A percentile compares a stretch with the other conserved stretches of the same genome.
phyloP scores from a whole-genome alignment of 129 eudicot genomes.

The Flaveria bidentis region DNA sequence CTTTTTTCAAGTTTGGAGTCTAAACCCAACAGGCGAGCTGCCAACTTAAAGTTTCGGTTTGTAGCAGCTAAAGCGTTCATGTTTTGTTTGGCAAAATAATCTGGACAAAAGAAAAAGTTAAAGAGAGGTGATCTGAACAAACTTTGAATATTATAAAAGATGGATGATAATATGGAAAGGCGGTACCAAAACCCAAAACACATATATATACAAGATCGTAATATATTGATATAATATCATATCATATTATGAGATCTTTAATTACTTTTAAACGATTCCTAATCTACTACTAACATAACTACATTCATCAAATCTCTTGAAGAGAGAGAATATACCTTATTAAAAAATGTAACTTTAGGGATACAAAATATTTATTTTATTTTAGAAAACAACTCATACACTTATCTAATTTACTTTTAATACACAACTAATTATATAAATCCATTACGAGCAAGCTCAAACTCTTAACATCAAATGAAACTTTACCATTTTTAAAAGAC shows the following conservation, averaged over 20 bases:
- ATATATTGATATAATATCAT: neutral
- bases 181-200: neutral
- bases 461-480: no score
- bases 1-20: slow-evolving; percentile 95
- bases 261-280: no score
- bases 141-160: slow-evolving; percentile 13
- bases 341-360: no score
- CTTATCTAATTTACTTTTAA: no score
- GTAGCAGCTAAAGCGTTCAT: slow-evolving; percentile 99
- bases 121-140: neutral
- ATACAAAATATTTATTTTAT: no score
- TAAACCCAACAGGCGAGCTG: slow-evolving; percentile 81
- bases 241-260: neutral
- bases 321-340: no score
- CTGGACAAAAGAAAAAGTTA: slow-evolving; percentile 27
- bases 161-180: slow-evolving; percentile 21
- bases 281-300: no score
- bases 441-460: no score
- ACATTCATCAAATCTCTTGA: no score
- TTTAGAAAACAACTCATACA: no score
- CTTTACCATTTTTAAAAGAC: no score
- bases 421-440: no score
- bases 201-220: slow-evolving; percentile 29
- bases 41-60: slow-evolving; percentile 89
- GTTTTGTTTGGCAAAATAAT: slow-evolving; percentile 24